phyloP scores from a whole-genome alignment of 495 filamentous ascomycete species.

The Rostrohypoxylon terebratum region DNA sequence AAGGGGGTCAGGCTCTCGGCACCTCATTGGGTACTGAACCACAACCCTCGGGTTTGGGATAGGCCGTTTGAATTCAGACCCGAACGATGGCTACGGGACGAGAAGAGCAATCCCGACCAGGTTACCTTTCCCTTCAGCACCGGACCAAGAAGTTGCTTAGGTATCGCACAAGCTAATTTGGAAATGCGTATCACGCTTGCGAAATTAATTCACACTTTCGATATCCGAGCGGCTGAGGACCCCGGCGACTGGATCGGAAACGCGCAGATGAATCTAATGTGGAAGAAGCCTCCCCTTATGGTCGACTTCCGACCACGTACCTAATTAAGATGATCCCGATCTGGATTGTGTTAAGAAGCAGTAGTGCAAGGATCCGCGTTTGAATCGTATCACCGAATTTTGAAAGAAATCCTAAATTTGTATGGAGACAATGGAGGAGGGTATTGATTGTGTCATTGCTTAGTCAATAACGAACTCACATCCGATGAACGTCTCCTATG shows the following conservation, averaged over 20 bases:
- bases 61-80: slow-evolving; percentile 48
- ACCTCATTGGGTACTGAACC: slow-evolving; percentile 51
- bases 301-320: slow-evolving; percentile 37
- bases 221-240: slow-evolving; percentile 50
- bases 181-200: slow-evolving; percentile 54
- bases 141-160: slow-evolving; percentile 47
- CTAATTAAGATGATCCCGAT: neutral
- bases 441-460: slow-evolving; percentile 34
- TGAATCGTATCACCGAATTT: neutral
- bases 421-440: neutral
- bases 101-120: slow-evolving; percentile 44
- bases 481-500: slow-evolving; percentile 12
- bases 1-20: slow-evolving; percentile 52
- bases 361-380: neutral
- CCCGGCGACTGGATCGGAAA: slow-evolving; percentile 50
- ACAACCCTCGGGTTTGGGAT: slow-evolving; percentile 48
- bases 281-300: slow-evolving; percentile 52
- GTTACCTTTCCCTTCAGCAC: slow-evolving; percentile 46
- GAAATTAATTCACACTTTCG: slow-evolving; percentile 52
- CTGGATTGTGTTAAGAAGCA: neutral
- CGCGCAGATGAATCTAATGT: slow-evolving; percentile 51
- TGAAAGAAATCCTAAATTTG: neutral
- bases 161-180: slow-evolving; percentile 51
- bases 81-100: slow-evolving; percentile 50
- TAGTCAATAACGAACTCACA: slow-evolving; percentile 23